Percentiles rank a stretch among this genome's conserved stretches.
phyloP scores from a whole-genome alignment of 352 stramenopile genomes.

The Globisporangium radiosum region DNA sequence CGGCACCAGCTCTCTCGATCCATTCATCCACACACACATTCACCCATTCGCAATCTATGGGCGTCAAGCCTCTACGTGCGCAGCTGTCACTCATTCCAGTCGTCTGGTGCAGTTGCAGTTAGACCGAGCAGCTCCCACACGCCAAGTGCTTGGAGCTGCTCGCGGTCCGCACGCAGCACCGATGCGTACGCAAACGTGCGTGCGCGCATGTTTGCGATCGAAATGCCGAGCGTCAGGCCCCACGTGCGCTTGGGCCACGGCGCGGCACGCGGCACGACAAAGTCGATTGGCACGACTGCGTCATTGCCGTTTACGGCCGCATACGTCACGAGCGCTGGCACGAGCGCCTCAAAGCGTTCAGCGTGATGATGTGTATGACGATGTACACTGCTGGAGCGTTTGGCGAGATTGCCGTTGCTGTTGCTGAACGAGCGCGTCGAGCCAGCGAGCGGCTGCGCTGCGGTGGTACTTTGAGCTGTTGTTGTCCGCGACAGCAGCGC shows the following conservation, averaged over 20 bases:
- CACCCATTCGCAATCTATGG: neutral
- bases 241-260: slow-evolving; percentile 1
- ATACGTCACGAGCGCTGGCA: neutral
- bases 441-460: too few relatives aligned
- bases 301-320: neutral
- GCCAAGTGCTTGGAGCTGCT: neutral
- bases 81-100: neutral
- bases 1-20: too few relatives aligned
- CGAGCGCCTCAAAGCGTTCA: neutral
- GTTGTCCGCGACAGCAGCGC: too few relatives aligned
- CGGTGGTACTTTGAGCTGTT: too few relatives aligned
- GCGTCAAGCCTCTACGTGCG: too few relatives aligned
- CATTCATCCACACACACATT: neutral
- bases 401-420: too few relatives aligned
- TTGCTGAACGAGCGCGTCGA: too few relatives aligned
- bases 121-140: neutral
- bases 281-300: neutral
- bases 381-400: too few relatives aligned
- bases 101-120: neutral
- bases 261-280: neutral
- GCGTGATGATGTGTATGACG: too few relatives aligned
- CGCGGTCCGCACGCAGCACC: neutral
- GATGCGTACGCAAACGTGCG: neutral
- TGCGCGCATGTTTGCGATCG: neutral
- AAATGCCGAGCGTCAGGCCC: neutral